These are phyloP conservation scores for Xylaria nigripes DNA, from an alignment of 495 filamentous ascomycete species.

Conservation along the genomic window DNA sequence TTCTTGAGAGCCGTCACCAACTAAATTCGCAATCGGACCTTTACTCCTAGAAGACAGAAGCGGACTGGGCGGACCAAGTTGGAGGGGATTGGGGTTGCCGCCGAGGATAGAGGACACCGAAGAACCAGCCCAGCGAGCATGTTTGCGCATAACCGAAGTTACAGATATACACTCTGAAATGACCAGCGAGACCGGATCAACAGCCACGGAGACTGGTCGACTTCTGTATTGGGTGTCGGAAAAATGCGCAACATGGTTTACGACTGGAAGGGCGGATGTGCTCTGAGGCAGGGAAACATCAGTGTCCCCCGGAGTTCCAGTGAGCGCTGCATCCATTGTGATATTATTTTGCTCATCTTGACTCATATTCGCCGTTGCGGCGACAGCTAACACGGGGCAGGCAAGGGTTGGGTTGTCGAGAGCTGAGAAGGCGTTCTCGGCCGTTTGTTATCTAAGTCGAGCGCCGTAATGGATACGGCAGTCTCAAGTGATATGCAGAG, in stretches of 20 bases:
- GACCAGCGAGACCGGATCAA: slow-evolving; percentile 89
- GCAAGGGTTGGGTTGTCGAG: background rate
- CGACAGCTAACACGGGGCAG: slow-evolving; percentile 11
- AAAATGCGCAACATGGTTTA: slow-evolving; percentile 9
- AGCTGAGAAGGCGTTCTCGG: background rate
- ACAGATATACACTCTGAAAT: slow-evolving; percentile 99
- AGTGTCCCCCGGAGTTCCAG: slow-evolving; percentile 14
- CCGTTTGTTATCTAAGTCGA: background rate
- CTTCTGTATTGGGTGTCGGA: slow-evolving; percentile 40
- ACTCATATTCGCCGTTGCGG: slow-evolving; percentile 34
- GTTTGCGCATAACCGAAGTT: slow-evolving; percentile 96
- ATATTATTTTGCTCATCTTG: slow-evolving; percentile 33
- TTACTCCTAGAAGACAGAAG: slow-evolving; percentile 28
- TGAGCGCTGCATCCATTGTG: slow-evolving; percentile 30
- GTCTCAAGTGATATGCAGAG: background rate
- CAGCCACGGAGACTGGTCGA: slow-evolving; percentile 62
- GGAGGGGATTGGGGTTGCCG: slow-evolving; percentile 53
- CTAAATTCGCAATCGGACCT: slow-evolving; percentile 15
- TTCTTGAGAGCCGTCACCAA: slow-evolving; percentile 30
- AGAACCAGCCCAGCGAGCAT: slow-evolving; percentile 92
- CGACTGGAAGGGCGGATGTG: slow-evolving; percentile 6
- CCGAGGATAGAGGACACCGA: slow-evolving; percentile 94
- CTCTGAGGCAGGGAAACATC: slow-evolving; percentile 11
- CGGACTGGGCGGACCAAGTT: slow-evolving; percentile 37
- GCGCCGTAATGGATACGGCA: background rate